Conservation (phyloP, 257 asterid species). For the Anisodus tanguticus region DNA sequence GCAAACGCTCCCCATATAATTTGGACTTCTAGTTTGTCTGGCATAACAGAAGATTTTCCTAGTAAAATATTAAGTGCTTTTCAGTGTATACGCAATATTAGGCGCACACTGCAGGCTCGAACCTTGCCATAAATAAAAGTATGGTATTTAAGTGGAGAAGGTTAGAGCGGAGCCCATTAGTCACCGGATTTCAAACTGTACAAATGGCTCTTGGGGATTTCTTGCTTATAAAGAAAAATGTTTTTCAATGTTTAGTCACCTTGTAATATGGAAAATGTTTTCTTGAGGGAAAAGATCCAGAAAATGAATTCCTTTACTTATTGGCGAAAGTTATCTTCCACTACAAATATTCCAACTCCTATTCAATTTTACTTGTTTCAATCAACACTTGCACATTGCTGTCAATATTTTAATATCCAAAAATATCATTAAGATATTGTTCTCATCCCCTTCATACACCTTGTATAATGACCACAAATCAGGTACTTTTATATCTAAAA, state of each 20-base stretch:
- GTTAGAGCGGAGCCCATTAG: neutral
- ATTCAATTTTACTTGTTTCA: neutral
- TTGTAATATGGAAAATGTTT: neutral
- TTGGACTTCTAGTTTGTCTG: neutral
- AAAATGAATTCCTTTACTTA: neutral
- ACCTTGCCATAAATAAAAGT: neutral
- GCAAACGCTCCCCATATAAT: neutral
- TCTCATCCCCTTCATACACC: neutral
- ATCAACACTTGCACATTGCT: neutral
- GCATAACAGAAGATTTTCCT: neutral
- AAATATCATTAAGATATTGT: conserved; percentile 1
- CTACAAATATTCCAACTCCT: neutral
- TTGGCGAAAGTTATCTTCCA: neutral
- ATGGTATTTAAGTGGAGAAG: neutral
- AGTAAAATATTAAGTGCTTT: conserved; percentile 17
- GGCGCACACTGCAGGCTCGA: neutral
- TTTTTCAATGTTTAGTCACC: neutral
- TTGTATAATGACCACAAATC: conserved; percentile 2
- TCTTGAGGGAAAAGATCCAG: neutral
- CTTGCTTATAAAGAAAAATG: neutral
- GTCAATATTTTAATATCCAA: neutral
- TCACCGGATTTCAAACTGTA: neutral
- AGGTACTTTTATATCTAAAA: neutral
- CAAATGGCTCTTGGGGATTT: neutral
- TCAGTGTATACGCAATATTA: neutral